Percentiles rank a stretch among this genome's conserved stretches.
These are phyloP conservation scores for Pythium oligandrum DNA, from an alignment of 352 stramenopile species.

Conservation along the genomic window DNA sequence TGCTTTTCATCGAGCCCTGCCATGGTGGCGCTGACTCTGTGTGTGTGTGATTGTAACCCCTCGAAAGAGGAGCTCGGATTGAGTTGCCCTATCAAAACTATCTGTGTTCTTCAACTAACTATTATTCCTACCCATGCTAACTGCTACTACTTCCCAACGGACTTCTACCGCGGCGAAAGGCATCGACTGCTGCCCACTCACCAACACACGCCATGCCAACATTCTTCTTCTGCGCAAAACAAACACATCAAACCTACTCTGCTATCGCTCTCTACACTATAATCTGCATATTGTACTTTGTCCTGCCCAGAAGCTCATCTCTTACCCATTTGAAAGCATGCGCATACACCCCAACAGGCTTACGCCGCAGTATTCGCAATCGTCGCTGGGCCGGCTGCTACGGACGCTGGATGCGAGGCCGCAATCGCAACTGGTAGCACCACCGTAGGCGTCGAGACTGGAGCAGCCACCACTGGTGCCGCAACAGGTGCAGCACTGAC, in stretches of 20 bases:
- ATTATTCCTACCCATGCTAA: no score
- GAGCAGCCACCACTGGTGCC: conserved; percentile 2
- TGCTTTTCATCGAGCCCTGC: no score
- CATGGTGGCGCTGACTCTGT: no score
- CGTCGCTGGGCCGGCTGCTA: background rate
- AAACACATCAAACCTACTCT: background rate
- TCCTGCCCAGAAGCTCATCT: conserved; percentile 1
- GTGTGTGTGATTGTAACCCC: no score
- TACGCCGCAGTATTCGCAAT: background rate
- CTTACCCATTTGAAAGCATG: background rate
- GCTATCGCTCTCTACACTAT: conserved; percentile 2
- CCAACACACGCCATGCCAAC: no score
- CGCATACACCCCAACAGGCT: background rate
- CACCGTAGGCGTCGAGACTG: conserved; percentile 12
- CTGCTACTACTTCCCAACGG: no score
- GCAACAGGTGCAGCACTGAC: background rate
- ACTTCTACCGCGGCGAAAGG: no score
- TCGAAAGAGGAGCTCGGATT: no score
- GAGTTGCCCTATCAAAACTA: no score
- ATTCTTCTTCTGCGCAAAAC: background rate
- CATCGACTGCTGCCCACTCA: no score
- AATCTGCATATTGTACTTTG: background rate
- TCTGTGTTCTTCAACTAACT: no score
- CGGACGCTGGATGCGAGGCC: background rate
- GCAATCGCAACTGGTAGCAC: conserved; percentile 2